Base-by-base conservation (phyloP, 2,329 filamentous ascomycete genomes). In the Kalaharituber pfeilii region DNA sequence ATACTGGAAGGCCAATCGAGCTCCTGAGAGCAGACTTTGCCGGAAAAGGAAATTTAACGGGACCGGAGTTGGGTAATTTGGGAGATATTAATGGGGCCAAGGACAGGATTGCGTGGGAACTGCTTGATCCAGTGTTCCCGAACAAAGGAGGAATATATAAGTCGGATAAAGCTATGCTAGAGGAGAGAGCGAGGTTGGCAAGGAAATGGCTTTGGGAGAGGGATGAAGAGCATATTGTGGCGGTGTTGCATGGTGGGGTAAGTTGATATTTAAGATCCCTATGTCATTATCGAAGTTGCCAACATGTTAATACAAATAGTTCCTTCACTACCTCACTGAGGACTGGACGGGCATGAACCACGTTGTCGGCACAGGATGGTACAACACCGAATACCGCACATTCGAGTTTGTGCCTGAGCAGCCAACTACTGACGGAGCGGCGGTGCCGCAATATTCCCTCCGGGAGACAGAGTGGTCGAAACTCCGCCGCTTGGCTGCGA, bases 181-280 rank as follows among this genome's bases (percentile, higher is more conserved):
- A n/a, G 7, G 45, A 55, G 20, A 61, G 66, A 7, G 66, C 65
- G 1, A 50, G 50, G 30, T 53, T 53, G 51, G 64, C 65, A 5
- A 58, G 66, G 18, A 56, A 56, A 39, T 66, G 58, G 50, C 29
- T 67, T 42, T 60, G 62, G 29, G 60, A 53, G 4, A 52, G 62
- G 11, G 57, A 61, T 2, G 65, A 66, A 57, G 54, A 54, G 45
- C 62, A 63, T 53, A 64, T 67, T 33, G 65, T 66, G 39, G 61
- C 63, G 6, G 64, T 67, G 5, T 55, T 63, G 18, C 66, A 67
- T 39, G 66, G 65, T 18, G 63, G 62, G 51, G 60, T 66, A 53
- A 53, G 58, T 52, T 36, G 26, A 28, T n/a, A 15, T 5, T 1
- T 2, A 22, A 22, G 29, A n/a, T 28, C 7, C 15, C 18, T 39